Conservation (phyloP, 169 alveolate genomes). For the Cryptosporidium ubiquitum region DNA sequence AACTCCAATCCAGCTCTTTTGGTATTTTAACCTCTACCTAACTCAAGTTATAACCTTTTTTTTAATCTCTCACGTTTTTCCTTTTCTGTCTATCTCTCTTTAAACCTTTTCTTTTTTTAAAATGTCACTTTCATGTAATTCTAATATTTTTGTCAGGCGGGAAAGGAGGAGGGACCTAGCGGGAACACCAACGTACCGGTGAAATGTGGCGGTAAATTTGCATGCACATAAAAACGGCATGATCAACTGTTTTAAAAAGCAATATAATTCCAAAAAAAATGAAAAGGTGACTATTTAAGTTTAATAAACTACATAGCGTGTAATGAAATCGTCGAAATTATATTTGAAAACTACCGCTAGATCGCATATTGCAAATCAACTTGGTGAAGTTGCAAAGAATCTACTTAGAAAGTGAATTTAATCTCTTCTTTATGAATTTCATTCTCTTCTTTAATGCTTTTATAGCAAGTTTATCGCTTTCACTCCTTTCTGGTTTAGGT, state of each 20-base stretch:
- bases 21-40: background rate
- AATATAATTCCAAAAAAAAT: too few relatives aligned
- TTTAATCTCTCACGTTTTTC: background rate
- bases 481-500: background rate
- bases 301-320: background rate
- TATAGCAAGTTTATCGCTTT: background rate
- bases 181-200: background rate
- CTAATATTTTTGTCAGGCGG: background rate
- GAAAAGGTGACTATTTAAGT: background rate
- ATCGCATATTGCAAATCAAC: background rate
- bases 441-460: conserved; percentile 28
- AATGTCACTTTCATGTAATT: background rate
- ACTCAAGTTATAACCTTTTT: background rate
- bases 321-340: background rate
- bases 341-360: background rate
- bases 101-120: background rate
- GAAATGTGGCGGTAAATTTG: background rate
- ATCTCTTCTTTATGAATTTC: conserved; percentile 46
- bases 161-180: too few relatives aligned
- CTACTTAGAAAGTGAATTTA: background rate
- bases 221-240: background rate
- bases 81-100: background rate
- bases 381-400: background rate
- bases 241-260: background rate
- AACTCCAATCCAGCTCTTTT: background rate